Evolutionary conservation across 2,329 filamentous ascomycete genomes (phyloP).

Genomic region (Hypoxylon rubiginosum): DNA sequence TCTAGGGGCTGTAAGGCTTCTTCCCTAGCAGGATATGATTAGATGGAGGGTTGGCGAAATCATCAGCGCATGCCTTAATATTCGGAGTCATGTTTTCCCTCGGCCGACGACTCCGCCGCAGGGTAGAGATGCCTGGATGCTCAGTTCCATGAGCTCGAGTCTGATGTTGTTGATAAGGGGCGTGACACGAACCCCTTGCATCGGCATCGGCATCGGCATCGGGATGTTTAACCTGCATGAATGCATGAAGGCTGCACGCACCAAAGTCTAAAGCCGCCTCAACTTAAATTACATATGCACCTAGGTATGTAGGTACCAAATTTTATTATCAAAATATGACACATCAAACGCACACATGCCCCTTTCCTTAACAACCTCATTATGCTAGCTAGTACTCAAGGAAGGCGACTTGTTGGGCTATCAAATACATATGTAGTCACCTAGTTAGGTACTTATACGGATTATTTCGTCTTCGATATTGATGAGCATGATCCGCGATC

Average conservation of each 20-base stretch:
- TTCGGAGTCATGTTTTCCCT: slow-evolving; percentile 10
- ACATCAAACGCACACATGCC: slow-evolving; percentile 5
- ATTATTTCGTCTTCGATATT: not conserved
- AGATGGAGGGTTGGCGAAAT: not conserved
- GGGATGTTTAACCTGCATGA: not conserved
- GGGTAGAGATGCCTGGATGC: not conserved
- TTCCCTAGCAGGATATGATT: slow-evolving; percentile 18
- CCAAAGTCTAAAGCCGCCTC: not conserved
- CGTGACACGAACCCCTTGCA: not conserved
- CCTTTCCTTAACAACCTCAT: not conserved
- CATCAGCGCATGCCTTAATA: slow-evolving; percentile 14
- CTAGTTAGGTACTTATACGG: no score
- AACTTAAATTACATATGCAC: slow-evolving; percentile 5
- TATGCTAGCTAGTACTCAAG: not conserved
- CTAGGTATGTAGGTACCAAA: slow-evolving; percentile 3
- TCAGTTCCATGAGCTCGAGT: slow-evolving; percentile 6
- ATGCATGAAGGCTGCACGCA: slow-evolving; percentile 4
- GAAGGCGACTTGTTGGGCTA: not conserved
- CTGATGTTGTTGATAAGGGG: slow-evolving; percentile 6
- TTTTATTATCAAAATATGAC: not conserved
- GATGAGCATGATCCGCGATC: slow-evolving; percentile 22
- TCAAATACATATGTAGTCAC: no score
- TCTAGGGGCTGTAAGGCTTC: slow-evolving; percentile 20
- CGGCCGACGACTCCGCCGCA: slow-evolving; percentile 23
- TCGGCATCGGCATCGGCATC: no score